Base-by-base conservation (phyloP, 176 grass and related monocot species). In the Oryza nivara region DNA sequence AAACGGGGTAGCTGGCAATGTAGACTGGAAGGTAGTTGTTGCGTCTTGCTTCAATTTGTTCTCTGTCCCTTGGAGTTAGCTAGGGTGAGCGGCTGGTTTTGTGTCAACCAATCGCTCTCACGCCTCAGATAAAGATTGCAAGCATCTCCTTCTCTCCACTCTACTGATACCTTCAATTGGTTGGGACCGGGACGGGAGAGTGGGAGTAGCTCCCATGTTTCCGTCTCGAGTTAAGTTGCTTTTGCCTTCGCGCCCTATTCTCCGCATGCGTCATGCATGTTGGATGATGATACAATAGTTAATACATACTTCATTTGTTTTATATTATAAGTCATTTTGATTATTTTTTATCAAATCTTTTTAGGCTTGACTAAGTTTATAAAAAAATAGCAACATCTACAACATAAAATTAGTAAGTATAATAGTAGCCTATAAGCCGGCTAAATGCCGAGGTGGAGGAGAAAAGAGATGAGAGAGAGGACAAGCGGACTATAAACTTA, bases 81-180 rank as follows among this genome's bases (percentile, higher is more conserved):
- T 86, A 5, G 35, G 11, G 6, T 72, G 7, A 26, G 56, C 58
- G 88, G 83, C 79, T 86, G 67, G 23, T 20, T 44, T 67, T 67
- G 54, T 16, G 44, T 19, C 83, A 11, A 41, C 54, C 10, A 44
- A 26, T 89, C 83, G 43, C 19, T 77, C 73, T 63, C 58, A 63
- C n/a, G 58, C 9, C 20, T 63, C 58, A 63, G 4, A 32, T 32
- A 32, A 32, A 32, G 30, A 7, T 11, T n/a, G 11, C 32, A 60
- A 11, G 13, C 81, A 46, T 84, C 23, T 28, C 30, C 81, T 36
- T 84, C 13, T 28, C 17, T 19, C 54, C 19, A 54, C 3, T 19
- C 51, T 54, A 63, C n/a, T 63, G 38, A 26, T 88, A 68, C 60
- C 64, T 68, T 45, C 12, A 6, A 40, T 79, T 80, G 9, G n/a